Conservation (phyloP, 2,329 filamentous ascomycete genomes). For the Esteya vermicola region DNA sequence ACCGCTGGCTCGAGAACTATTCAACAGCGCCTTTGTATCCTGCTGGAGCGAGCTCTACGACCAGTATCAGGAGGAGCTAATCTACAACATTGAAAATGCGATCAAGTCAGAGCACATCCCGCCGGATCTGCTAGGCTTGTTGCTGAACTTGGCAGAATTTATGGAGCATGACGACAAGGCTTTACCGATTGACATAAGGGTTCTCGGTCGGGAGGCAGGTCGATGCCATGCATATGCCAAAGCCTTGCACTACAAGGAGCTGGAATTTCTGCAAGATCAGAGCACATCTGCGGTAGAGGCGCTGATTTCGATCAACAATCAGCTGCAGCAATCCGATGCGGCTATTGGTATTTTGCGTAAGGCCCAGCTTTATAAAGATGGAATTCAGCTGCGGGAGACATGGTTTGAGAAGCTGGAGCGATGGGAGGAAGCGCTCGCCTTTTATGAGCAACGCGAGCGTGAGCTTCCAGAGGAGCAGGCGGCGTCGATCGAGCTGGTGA, state of each 20-base stretch:
- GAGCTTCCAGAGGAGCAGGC: slow-evolving; percentile 44
- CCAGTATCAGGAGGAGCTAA: slow-evolving; percentile 91
- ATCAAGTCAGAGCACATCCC: slow-evolving; percentile 92
- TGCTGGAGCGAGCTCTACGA: slow-evolving; percentile 98
- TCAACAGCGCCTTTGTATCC: slow-evolving; percentile 97
- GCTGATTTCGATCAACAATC: slow-evolving; percentile 97
- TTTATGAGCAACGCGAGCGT: slow-evolving; percentile 75
- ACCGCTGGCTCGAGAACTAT: slow-evolving; percentile 80
- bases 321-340: slow-evolving; percentile 94
- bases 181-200: slow-evolving; percentile 89
- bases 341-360: slow-evolving; percentile 95
- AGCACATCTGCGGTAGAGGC: slow-evolving; percentile 92
- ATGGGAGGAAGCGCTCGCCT: slow-evolving; percentile 92
- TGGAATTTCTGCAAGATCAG: slow-evolving; percentile 96
- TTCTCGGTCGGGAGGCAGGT: slow-evolving; percentile 84
- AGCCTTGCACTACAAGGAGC: slow-evolving; percentile 94
- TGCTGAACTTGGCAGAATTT: slow-evolving; percentile 94
- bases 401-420: slow-evolving; percentile 98
- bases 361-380: slow-evolving; percentile 86
- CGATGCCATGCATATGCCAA: slow-evolving; percentile 98
- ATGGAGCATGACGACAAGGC: slow-evolving; percentile 99
- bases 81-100: slow-evolving; percentile 87
- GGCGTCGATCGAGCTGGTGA: slow-evolving; percentile 79
- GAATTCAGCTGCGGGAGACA: slow-evolving; percentile 86
- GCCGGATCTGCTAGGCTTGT: slow-evolving; percentile 82